Conservation (phyloP, 495 filamentous ascomycete species). For the Daldinia decipiens region DNA sequence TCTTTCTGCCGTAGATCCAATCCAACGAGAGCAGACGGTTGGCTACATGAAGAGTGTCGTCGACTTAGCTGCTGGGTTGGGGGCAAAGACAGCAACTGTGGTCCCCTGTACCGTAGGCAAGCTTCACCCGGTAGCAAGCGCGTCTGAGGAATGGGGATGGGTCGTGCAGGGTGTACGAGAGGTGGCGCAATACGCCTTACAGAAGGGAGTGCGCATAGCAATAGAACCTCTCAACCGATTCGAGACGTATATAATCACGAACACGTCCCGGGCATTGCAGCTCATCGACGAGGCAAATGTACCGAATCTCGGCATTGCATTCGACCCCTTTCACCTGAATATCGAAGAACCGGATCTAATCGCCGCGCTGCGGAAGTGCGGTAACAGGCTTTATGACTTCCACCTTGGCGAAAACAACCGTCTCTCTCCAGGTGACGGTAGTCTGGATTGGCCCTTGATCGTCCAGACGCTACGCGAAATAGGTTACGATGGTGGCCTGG, state of each 20-base stretch:
- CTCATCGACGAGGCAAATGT: slow-evolving; percentile 38
- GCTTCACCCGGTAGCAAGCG: slow-evolving; percentile 36
- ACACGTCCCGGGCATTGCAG: slow-evolving; percentile 39
- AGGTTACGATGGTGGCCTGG: slow-evolving; percentile 43
- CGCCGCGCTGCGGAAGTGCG: slow-evolving; percentile 38
- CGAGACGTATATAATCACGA: slow-evolving; percentile 46
- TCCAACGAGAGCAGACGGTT: slow-evolving; percentile 40
- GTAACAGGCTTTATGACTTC: slow-evolving; percentile 38
- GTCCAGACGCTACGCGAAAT: slow-evolving; percentile 36
- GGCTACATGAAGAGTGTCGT: slow-evolving; percentile 45
- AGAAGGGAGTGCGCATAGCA: slow-evolving; percentile 34
- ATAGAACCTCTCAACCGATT: slow-evolving; percentile 47
- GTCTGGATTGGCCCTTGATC: slow-evolving; percentile 41
- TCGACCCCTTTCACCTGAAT: slow-evolving; percentile 46
- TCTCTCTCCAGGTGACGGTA: slow-evolving; percentile 43
- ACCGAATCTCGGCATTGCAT: slow-evolving; percentile 42
- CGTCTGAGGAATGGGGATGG: slow-evolving; percentile 45
- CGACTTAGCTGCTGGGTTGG: slow-evolving; percentile 35
- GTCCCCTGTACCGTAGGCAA: slow-evolving; percentile 46
- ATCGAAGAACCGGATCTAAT: slow-evolving; percentile 45
- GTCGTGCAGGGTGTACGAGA: slow-evolving; percentile 43
- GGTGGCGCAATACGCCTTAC: slow-evolving; percentile 33
- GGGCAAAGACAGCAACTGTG: slow-evolving; percentile 41
- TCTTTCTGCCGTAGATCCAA: slow-evolving; percentile 32
- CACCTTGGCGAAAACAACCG: slow-evolving; percentile 47